A percentile compares a stretch with the other conserved stretches of the same genome.
Conservation (phyloP, 2,329 filamentous ascomycete species). For the Fusarium camptoceras region DNA sequence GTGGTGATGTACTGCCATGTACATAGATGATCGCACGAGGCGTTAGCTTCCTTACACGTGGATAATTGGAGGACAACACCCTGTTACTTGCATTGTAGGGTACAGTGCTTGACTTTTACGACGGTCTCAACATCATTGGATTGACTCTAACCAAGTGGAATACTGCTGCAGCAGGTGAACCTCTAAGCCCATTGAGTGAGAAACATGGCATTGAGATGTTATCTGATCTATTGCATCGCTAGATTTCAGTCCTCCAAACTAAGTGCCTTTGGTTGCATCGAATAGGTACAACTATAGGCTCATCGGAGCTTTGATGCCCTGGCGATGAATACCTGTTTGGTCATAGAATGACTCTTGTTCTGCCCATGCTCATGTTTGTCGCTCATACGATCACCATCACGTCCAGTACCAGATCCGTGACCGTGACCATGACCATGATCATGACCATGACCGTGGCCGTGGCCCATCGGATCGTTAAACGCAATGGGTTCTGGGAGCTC, state of each 20-base stretch:
- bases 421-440: conserved; percentile 8
- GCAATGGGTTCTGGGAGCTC: conserved; percentile 63
- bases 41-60: too few relatives aligned
- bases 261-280: background rate
- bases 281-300: background rate
- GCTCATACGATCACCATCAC: background rate
- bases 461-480: conserved; percentile 47
- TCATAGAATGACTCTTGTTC: conserved; percentile 1
- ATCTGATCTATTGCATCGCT: background rate
- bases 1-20: background rate
- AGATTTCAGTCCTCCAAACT: background rate
- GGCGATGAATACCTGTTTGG: conserved; percentile 57
- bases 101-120: background rate
- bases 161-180: background rate
- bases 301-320: conserved; percentile 57
- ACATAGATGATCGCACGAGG: background rate
- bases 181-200: background rate
- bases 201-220: background rate
- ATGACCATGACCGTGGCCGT: conserved; percentile 19
- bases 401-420: conserved; percentile 1
- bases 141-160: background rate
- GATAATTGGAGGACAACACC: background rate
- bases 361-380: conserved; percentile 14
- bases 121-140: background rate
- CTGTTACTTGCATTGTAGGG: background rate